Evolutionary conservation across 129 eudicot genomes (phyloP), one percentile per base, ranked within the genome.

Genomic region (Heracleum sosnowskyi): DNA sequence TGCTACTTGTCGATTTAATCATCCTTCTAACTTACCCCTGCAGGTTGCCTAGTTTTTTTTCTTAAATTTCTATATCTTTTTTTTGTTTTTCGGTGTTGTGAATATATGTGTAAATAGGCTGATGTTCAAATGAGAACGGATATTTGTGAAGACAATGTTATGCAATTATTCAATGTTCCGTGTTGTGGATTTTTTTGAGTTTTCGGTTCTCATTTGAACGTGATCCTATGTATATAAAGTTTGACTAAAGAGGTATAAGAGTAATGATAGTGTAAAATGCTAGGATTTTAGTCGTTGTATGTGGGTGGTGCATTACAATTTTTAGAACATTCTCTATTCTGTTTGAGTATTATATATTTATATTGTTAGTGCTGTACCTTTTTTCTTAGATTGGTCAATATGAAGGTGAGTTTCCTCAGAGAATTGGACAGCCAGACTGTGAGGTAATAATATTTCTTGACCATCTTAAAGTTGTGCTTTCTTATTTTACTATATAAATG

Each of bases 341-440:
- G 64, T 55, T 55, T 55, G 13, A 29, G 29, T 26, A 4, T 24
- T 24, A 41, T 73, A 33, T 73, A 41, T 11, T 73, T 31, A 29
- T 15, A 16, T 33, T 13, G 22, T 68, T 33, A 68, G 73, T 33
- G 76, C 17, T 75, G 22, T 18, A 13, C 18, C 31, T 49, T 16
- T 17, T 34, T 3, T 75, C 34, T 16, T 69, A 90, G 93, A 84
- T 76, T 71, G 88, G 66, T 80, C 90, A 86, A 75, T 76, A 49
- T 76, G 86, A 78, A 71, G 83, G 84, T 49, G 97, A 85, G 63
- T 86, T 91, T 0, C 98, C 98, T 11, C 91, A 89, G 78, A 91
- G 98, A 86, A 88, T 79, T 83, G 98, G 97, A 79, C 90, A 91
- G 63, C 90, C 95, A 36, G 93, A 93, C 73, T 93, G 98, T 79